Evolutionary conservation across 192 early-diverging fungal genomes (phyloP), one percentile per base, ranked within the genome.

Genomic region (Rhizoclosmatium sp.): DNA sequence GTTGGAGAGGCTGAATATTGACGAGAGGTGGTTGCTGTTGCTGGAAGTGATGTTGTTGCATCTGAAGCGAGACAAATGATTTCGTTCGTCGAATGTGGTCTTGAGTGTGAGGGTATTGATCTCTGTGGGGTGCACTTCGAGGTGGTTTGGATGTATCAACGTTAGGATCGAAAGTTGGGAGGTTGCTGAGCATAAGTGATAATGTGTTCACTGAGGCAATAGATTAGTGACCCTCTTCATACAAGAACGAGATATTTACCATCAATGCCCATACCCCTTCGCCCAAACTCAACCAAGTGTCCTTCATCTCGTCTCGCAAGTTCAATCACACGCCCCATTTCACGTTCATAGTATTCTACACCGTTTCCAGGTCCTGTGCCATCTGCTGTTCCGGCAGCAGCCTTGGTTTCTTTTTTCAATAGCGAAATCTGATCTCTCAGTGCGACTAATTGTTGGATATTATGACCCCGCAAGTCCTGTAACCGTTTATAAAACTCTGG

Each of bases 211-310:
- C 75, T 76, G 42, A 3, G 45, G 9, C 12, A 39, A 71, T 54
- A 71, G 1, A 56, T 48, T 54, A 71, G 40, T 56, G 19, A 68
- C 7, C 44, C 14, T n/a, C 44, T 44, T 3, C 70, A 71, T 5
- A 31, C 48, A 48, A 56, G 40, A 48, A 71, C 21, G 2, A 69
- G 14, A 69, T 16, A 49, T 12, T 51, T 58, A 76, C 75, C 75
- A 67, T 76, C 75, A 67, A 76, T 76, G 3, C 75, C 75, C 61
- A 76, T 65, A 21, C 47, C 75, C n/a, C 65, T 46, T 5, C 75
- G 61, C 10, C 75, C 75, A 56, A 59, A 76, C 58, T 76, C 75
- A 4, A 76, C 48, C 62, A 76, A 21, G 16, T 48, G 47, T 23
- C 62, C 75, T 56, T 76, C 75, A n/a, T 76, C 75, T 0, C 65